These are phyloP conservation scores for Boletus smithii DNA, from an alignment of 1,284 basidiomycete species.

Conservation along the genomic window DNA sequence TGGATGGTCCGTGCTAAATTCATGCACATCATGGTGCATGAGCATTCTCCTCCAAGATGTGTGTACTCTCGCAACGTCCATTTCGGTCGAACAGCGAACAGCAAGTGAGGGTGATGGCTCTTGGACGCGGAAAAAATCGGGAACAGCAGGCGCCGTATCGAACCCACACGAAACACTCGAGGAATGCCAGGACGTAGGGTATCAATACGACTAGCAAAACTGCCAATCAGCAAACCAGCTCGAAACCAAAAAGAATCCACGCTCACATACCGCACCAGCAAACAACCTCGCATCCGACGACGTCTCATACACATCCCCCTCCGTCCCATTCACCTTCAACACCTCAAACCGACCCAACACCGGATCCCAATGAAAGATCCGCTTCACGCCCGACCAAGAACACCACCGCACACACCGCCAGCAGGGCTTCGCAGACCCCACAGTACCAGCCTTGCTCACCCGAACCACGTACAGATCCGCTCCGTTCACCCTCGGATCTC, in stretches of 20 bases:
- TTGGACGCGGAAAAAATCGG: no score
- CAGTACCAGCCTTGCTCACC: no score
- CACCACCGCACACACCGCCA: no score
- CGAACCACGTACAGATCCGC: no score
- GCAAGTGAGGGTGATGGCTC: background rate
- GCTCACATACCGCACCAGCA: constrained; percentile 38
- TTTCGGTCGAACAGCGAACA: constrained; percentile 4
- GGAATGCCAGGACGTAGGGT: no score
- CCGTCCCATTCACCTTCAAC: constrained; percentile 49
- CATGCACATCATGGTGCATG: constrained; percentile 7
- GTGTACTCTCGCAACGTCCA: no score
- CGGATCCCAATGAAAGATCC: constrained; percentile 54
- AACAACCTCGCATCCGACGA: constrained; percentile 44
- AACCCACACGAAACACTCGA: no score
- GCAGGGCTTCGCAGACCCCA: constrained; percentile 7
- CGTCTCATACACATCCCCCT: no score
- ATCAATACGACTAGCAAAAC: constrained; percentile 8
- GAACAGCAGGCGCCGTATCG: no score
- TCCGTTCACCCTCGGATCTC: no score
- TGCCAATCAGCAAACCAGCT: background rate
- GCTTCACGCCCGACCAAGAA: constrained; percentile 55
- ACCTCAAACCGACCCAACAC: constrained; percentile 43
- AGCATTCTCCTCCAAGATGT: background rate
- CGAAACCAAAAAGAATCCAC: background rate
- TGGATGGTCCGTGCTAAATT: constrained; percentile 14